Evolutionary conservation across 1,139 yeast genomes (phyloP), one percentile per base, ranked within the genome.

Genomic region (Debaryomycetaceae sp.): DNA sequence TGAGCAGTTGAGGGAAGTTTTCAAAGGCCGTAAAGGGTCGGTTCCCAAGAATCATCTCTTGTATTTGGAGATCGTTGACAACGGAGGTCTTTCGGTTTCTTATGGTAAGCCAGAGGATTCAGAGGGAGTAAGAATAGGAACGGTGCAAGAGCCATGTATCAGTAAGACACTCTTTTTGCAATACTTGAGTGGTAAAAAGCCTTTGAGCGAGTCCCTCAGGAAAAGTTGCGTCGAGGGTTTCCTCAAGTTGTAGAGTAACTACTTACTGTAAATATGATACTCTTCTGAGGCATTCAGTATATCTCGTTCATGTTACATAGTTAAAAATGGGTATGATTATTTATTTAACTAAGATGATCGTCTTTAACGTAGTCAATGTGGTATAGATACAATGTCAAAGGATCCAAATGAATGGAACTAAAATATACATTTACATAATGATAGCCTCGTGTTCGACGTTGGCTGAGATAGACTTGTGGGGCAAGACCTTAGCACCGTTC

Each of bases 401-500:
- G 31, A 27, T 11, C 31, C 31, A 27, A 27, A 27, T 27, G 11
- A 27, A 27, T 27, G 31, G 31, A 27, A 27, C 31, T 27, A 27
- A 27, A 27, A 27, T 27, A 27, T 27, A 27, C 31, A 27, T 45
- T 71, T 72, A 95, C 99, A 93, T 95, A 76, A 93, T 95, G 78
- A 93, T 93, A 62, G 96, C 85, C 66, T 96, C 98, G 72, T 86
- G 84, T 80, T 95, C 98, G 68, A 95, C 97, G 69, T 95, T 95
- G 57, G 93, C 81, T 55, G 96, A 86, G 70, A 95, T 93, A 53
- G 96, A 80, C 81, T 95, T 95, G 82, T 95, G 99, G 57, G 99
- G 99, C 68, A 95, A 83, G 57, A 95, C 97, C 71, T 95, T 91
- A 72, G 98, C 99, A 72, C 99, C 99, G 71, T 93, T 93, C 60